Base-by-base conservation (phyloP, 2,329 filamentous ascomycete species). In the Pseudogymnoascus sp. region DNA sequence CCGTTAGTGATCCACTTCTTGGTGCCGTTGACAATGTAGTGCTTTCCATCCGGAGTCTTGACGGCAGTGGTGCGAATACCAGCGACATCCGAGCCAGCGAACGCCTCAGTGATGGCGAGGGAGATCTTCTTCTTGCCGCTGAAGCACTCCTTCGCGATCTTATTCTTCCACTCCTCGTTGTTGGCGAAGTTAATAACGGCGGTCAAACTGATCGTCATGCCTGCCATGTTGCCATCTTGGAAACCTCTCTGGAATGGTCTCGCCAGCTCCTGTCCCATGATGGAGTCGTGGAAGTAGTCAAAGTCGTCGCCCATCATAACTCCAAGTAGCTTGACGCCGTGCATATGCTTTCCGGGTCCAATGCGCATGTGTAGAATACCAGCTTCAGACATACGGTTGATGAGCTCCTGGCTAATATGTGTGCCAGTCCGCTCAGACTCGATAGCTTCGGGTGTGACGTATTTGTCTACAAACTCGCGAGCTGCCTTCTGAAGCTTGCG, bases 1-100 rank as follows among this genome's bases (percentile, higher is more conserved):
- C 88, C 89, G 74, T 92, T 91, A 38, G 89, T 92, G 71, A 91
- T 92, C 89, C 88, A 91, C 77, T 93, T 94, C 81, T 92, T 93
- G 61, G 80, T 86, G 57, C 88, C 88, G 70, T 88, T 87, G 72
- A 86, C 79, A 62, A 85, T 79, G 72, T 89, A 92, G 74, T 86
- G 81, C 72, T 87, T 86, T 54, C 89, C 89, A 70, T 92, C 88
- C 1, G 85, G 75, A 0, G 87, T 90, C 77, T 91, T 90, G 67
- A 81, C 81, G 1, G 89, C 90, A 0, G 89, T 94, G 0, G 90
- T 94, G 64, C 88, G 81, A 37, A 95, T 78, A 14, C 88, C 86
- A 12, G 90, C 89, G 4, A 95, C 90, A 72, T 95, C 91, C 37
- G 83, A 87, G 12, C 90, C 90, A 14, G 90, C 90, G 74, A 95